phyloP scores from a whole-genome alignment of 345 rosid species.

The Gossypium bickii region DNA sequence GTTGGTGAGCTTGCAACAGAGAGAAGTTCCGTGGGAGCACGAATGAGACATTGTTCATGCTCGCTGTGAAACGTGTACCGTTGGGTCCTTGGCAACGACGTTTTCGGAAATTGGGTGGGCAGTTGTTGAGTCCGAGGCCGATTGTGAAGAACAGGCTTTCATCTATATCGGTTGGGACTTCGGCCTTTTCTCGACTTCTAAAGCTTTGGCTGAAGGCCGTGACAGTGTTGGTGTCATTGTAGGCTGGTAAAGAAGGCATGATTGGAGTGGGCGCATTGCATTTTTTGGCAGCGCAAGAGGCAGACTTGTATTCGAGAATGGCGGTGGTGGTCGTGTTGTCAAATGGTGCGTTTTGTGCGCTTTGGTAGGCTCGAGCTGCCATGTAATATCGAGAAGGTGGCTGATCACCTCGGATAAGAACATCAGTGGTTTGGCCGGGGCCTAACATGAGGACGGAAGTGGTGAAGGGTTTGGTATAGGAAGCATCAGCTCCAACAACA shows the following conservation, averaged over 20 bases:
- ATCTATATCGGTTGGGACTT: conserved; percentile 64
- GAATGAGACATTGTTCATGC: conserved; percentile 84
- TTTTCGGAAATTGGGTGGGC: conserved; percentile 48
- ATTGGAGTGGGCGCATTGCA: conserved; percentile 34
- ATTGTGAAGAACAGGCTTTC: conserved; percentile 63
- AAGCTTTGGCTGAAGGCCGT: conserved; percentile 48
- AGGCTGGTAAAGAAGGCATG: conserved; percentile 59
- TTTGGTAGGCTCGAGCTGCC: conserved; percentile 75
- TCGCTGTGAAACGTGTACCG: conserved; percentile 81
- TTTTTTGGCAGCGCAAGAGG: conserved; percentile 57
- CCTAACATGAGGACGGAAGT: conserved; percentile 78
- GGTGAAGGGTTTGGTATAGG: conserved; percentile 74
- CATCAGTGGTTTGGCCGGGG: conserved; percentile 95
- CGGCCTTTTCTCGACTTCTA: conserved; percentile 46
- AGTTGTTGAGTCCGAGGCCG: conserved; percentile 68
- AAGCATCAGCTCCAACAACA: conserved; percentile 89
- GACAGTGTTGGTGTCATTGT: conserved; percentile 70
- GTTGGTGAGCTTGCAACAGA: conserved; percentile 66
- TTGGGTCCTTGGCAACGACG: conserved; percentile 76
- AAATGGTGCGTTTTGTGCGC: conserved; percentile 67
- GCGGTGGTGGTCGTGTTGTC: conserved; percentile 90
- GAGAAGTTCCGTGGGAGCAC: conserved; percentile 63
- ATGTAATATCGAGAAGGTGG: conserved; percentile 65
- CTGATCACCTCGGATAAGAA: conserved; percentile 66
- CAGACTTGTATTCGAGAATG: conserved; percentile 73